Evolutionary conservation across 164 flowering plant genomes (phyloP), one percentile per base, ranked within the genome.

Genomic region (Umbilicus rupestris): DNA sequence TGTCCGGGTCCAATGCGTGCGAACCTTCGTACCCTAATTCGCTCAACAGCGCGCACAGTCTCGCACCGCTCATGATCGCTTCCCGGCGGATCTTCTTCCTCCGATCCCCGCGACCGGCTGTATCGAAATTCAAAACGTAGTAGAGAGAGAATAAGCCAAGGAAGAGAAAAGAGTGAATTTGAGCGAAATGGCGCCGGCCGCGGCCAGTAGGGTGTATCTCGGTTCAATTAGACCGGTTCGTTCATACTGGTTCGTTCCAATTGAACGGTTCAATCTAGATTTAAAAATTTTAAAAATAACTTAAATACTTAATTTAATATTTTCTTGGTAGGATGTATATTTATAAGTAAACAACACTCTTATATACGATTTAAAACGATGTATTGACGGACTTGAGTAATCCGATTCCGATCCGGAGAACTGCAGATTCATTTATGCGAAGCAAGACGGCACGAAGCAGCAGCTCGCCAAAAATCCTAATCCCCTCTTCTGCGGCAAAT

Each of bases 1-100:
- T 91, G 73, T 91, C 98, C 5, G 91, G 87, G 72, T 89, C 97
- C 67, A 90, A 70, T 22, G 72, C 35, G 2, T 75, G 83, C 28
- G 87, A 86, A 2, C 92, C 97, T 72, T 83, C 86, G 75, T 67
- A 86, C 17, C 97, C 97, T 66, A 91, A 78, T 73, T 94, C 97
- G 2, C 79, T 82, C 47, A 90, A 62, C 62, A 87, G 52, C 17
- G 75, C 64, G 75, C 94, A 90, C 39, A 94, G 75, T 66, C 75
- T 70, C 46, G 82, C 79, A 0, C 84, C 89, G 63, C 82, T 81
- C 73, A 80, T 79, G 37, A 65, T 45, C 37, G 17, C 20, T 63
- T 20, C n/a, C 14, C 17, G 29, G 16, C 37, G 8, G 64, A 30
- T 60, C 39, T 31, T 39, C 35, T 45, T 16, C 2, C 5, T 4